A percentile compares a stretch with the other conserved stretches of the same genome.
Conservation (phyloP, 192 early-diverging fungal species). For the Podila minutissima region DNA sequence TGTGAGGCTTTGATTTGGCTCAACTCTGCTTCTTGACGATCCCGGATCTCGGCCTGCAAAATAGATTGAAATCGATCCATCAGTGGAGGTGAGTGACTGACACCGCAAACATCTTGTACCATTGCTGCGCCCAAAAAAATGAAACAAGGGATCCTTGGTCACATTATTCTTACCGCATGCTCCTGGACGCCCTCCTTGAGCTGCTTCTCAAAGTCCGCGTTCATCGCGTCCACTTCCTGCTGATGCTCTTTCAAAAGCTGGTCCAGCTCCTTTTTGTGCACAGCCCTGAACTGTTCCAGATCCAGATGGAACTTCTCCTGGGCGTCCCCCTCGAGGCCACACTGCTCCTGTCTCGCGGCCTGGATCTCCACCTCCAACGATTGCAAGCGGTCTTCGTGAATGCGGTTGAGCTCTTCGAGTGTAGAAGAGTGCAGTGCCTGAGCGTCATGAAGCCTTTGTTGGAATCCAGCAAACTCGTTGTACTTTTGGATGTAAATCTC, state of each 20-base stretch:
- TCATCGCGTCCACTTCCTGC: constrained; percentile 8
- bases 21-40: constrained; percentile 24
- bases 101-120: no score
- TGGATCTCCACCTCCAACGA: constrained; percentile 36
- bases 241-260: constrained; percentile 11
- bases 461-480: neutral
- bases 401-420: constrained; percentile 33
- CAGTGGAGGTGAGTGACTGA: neutral
- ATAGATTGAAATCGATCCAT: neutral
- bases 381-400: constrained; percentile 40
- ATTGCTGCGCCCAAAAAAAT: no score
- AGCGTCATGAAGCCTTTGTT: constrained; percentile 17
- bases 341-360: constrained; percentile 7
- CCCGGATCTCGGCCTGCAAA: constrained; percentile 18
- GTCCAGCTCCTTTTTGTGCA: constrained; percentile 5
- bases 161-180: constrained; percentile 9
- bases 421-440: constrained; percentile 16
- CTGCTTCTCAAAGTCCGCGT: neutral
- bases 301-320: constrained; percentile 15
- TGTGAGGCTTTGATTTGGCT: constrained; percentile 31
- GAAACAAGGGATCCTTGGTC: neutral
- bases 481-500: constrained; percentile 6
- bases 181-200: constrained; percentile 13
- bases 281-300: constrained; percentile 18
- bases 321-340: neutral